phyloP scores from a whole-genome alignment of 2,329 filamentous ascomycete genomes.

The Pseudocercospora eumusae region DNA sequence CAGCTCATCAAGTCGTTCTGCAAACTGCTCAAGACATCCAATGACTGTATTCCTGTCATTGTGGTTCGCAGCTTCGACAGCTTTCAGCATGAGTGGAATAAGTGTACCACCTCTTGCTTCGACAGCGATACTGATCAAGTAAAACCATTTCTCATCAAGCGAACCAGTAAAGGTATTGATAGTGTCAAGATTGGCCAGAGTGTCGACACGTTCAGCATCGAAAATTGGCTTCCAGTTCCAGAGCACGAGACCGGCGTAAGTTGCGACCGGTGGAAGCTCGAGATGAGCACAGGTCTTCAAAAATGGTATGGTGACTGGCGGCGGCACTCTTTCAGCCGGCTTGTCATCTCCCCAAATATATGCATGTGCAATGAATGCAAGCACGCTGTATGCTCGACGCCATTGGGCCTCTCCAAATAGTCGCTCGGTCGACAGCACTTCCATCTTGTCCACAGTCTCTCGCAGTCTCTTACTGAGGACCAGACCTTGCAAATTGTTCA shows the following conservation, averaged over 20 bases:
- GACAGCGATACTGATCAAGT: slow-evolving; percentile 91
- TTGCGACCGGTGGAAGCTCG: slow-evolving; percentile 88
- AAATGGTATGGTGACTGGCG: slow-evolving; percentile 79
- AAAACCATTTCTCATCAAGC: slow-evolving; percentile 98
- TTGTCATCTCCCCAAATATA: slow-evolving; percentile 86
- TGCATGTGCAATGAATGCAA: slow-evolving; percentile 77
- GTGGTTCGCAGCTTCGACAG: slow-evolving; percentile 75
- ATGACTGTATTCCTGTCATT: slow-evolving; percentile 72
- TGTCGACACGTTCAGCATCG: slow-evolving; percentile 74
- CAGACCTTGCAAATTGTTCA: slow-evolving; percentile 80
- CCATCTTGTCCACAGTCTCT: slow-evolving; percentile 74
- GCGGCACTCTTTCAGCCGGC: slow-evolving; percentile 71
- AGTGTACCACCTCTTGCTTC: slow-evolving; percentile 87
- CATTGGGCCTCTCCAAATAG: slow-evolving; percentile 85
- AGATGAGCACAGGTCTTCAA: slow-evolving; percentile 69
- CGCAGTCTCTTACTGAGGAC: slow-evolving; percentile 83
- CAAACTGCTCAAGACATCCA: slow-evolving; percentile 75
- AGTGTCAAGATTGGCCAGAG: slow-evolving; percentile 83
- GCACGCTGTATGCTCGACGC: slow-evolving; percentile 78
- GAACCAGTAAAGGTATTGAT: slow-evolving; percentile 91
- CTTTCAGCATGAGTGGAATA: slow-evolving; percentile 83
- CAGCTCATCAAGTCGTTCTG: slow-evolving; percentile 84
- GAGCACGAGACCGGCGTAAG: slow-evolving; percentile 85
- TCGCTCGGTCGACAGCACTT: slow-evolving; percentile 77
- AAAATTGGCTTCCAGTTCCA: slow-evolving; percentile 99